Base-by-base conservation (phyloP, 1,284 basidiomycete species). In the Lentinula novae-zelandiae region DNA sequence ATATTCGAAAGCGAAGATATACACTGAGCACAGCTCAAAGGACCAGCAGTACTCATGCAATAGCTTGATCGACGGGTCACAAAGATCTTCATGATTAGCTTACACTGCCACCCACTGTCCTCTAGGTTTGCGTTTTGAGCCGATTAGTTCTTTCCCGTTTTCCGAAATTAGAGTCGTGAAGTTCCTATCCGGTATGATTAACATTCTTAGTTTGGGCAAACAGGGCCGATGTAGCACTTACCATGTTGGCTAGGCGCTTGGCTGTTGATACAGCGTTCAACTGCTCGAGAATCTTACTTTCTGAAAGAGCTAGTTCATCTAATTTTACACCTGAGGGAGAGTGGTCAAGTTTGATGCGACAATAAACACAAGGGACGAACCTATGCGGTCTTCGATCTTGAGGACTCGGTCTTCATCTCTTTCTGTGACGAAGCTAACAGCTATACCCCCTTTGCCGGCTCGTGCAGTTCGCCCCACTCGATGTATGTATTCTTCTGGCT, bases 401-500 rank as follows among this genome's bases (percentile, higher is more conserved):
- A 93, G 72, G 40, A 99, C 83, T 53, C 91, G 80, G 64, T 95
- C 88, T 67, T 97, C 93, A 70, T 99, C 96, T 50, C 86, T 79
- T 75, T 99, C 96, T 2, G 95, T 97, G 58, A 99, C 92, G 70
- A 99, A 93, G 67, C 94, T 98, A 50, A 99, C 82, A 0, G 95
- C 94, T 60, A 95, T 81, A 71, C 97, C 97, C 3, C 86, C 88
- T 68, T 87, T 84, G 5, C 96, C 96, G n/a, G 91, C 93, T 69
- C 97, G 89, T 36, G 96, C 97, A 12, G 97, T 99, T 68, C 97
- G 80, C 44, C 90, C 90, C 10, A 91, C 90, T n/a, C 89, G 82
- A 73, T 92, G 90, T 10, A 87, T 91, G 70, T 92, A 90, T 72
- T 91, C 86, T 73, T 90, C 82, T 5, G 89, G 81, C 69, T 89